Conservation (phyloP, 345 rosid species). For the Rhodamnia rubescens region DNA sequence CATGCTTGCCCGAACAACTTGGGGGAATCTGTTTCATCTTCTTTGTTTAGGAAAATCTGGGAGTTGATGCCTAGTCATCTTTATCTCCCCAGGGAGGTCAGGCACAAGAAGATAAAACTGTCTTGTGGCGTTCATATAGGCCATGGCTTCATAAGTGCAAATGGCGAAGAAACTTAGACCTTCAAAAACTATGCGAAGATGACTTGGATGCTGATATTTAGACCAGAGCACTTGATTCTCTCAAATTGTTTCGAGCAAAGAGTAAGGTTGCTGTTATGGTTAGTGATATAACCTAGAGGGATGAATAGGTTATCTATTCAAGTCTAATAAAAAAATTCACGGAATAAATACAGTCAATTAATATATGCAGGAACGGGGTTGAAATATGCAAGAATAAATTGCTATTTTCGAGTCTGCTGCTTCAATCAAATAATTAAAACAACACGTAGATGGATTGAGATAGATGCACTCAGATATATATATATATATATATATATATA, state of each 20-base stretch:
- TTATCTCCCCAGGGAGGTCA: constrained; percentile 8
- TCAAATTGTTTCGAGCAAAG: not conserved
- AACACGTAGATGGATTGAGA: not conserved
- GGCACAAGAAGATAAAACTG: constrained; percentile 7
- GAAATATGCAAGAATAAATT: not conserved
- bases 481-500: too few species aligned
- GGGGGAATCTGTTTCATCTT: not conserved
- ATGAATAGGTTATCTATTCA: not conserved
- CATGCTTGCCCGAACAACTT: not conserved
- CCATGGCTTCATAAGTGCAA: constrained; percentile 4
- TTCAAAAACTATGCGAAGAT: constrained; percentile 22
- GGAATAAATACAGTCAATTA: constrained; percentile 1
- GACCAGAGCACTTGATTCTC: not conserved
- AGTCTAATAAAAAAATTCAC: too few species aligned
- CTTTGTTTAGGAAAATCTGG: not conserved
- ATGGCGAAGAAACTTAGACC: constrained; percentile 29
- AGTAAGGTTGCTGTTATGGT: too few species aligned
- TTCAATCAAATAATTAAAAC: not conserved
- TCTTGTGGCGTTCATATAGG: not conserved
- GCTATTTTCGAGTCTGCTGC: too few species aligned
- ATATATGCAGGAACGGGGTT: not conserved
- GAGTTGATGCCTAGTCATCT: constrained; percentile 26
- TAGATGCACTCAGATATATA: not conserved
- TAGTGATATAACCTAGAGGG: not conserved
- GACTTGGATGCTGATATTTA: constrained; percentile 11